Base-by-base conservation (phyloP, 306 rosid species). In the Quercus cerris region DNA sequence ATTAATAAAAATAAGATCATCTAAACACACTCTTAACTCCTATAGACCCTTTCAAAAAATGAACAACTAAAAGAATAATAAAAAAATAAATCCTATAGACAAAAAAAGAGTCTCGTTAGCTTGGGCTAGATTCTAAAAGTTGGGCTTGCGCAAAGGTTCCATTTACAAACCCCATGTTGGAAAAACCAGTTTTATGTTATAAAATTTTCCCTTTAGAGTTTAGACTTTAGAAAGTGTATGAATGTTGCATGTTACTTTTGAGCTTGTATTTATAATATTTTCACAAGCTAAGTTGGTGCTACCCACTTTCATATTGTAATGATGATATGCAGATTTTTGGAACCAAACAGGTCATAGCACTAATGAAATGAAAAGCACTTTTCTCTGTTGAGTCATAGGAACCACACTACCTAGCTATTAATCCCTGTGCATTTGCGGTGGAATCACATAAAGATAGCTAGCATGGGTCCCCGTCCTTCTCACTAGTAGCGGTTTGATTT, bases 241-340 rank as follows among this genome's bases (percentile, higher is more conserved):
- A 28, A 63, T 31, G 68, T 15, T 28, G 49, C 72, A n/a, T 35
- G 28, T 10, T 4, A 33, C 72, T 68, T 68, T 35, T 68, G 52
- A 23, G 10, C 46, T 3, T 35, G 52, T 68, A 15, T n/a, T 62
- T 62, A 64, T 64, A 30, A 30, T 64, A 64, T 64, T 2, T 64
- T 19, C 15, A 30, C 4, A 0, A 55, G 7, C n/a, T 6, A 67
- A 70, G 64, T 28, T 41, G 85, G 74, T 74, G 51, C 82, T 74
- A 84, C 85, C 77, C 85, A 84, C 85, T 81, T 84, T 84, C 80
- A 66, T 69, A 68, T 23, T 57, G 87, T 41, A 74, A 84, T 84
- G 85, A 84, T 84, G 85, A 70, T 64, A 19, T 25, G 62, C 79
- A 58, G 56, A 73, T 38, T 71, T 72, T 22, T 23, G 75, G 68